Evolutionary conservation across 129 eudicot genomes (phyloP), one percentile per base, ranked within the genome.

Genomic region (Pulicaria dysenterica): DNA sequence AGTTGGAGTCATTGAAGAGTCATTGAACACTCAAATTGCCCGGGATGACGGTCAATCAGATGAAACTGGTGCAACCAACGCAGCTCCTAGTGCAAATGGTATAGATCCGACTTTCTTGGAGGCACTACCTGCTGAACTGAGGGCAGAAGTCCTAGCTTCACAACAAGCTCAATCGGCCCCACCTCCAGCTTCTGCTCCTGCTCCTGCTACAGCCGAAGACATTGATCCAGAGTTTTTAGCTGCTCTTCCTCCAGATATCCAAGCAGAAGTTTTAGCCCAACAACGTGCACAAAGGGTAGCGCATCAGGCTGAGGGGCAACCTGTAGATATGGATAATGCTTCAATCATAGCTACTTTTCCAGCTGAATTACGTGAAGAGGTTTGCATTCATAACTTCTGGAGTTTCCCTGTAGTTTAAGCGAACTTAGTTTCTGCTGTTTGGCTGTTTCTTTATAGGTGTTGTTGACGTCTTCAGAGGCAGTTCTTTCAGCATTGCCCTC

Each of bases 141-240:
- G 99, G 58, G 96, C 93, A 31, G 99, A 94, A 84, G 94, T 90
- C 58, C 86, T 94, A 58, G 96, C 99, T 67, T 94, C 99, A 14
- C 99, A 94, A 76, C 95, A 85, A 79, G 86, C 90, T 49, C 96
- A 83, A 75, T 53, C 98, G 50, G 84, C 83, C 42, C 89, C 83
- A 41, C 79, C 89, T 72, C 95, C 95, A 19, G 75, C 79, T 47
- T 84, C 77, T 64, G 85, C 84, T 31, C 85, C 81, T 17, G 70
- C 84, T 40, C 94, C 96, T 8, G 86, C 95, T 75, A 47, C 83
- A 17, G 86, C 82, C 47, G 99, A 94, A 74, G 99, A 90, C 70
- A 94, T 94, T 59, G 99, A 94, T 84, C 98, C 98, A 47, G 98
- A 94, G 74, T 94, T 94, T 84, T 81, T 94, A 81, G 99, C 99